Evolutionary conservation across 305 asterid species (phyloP).

Genomic region (Coffea humblotiana): DNA sequence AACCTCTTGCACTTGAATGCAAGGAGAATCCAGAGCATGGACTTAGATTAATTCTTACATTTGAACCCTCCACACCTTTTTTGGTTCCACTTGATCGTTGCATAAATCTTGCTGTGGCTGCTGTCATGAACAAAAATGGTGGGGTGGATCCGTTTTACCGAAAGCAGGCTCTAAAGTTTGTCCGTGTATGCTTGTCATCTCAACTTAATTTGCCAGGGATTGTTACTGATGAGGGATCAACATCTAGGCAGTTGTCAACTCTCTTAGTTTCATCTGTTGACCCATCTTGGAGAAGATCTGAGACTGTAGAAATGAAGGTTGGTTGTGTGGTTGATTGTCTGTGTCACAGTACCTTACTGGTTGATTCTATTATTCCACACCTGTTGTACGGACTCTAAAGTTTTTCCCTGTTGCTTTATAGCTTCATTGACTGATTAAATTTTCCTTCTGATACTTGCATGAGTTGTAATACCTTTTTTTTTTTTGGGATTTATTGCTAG

Average conservation of each 20-base stretch:
- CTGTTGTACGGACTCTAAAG: no score
- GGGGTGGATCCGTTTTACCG: slow-evolving; percentile 76
- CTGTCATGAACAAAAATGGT: slow-evolving; percentile 82
- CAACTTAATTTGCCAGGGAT: slow-evolving; percentile 97
- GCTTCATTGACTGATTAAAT: background rate
- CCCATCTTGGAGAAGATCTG: slow-evolving; percentile 88
- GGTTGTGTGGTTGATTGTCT: slow-evolving; percentile 10
- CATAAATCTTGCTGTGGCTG: slow-evolving; percentile 94
- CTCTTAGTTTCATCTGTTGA: slow-evolving; percentile 82
- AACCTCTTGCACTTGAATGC: slow-evolving; percentile 98
- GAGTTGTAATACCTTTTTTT: background rate
- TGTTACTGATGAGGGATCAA: slow-evolving; percentile 70
- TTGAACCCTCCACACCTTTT: slow-evolving; percentile 98
- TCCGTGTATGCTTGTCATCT: slow-evolving; percentile 93
- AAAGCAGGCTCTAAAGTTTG: slow-evolving; percentile 90
- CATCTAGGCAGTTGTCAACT: slow-evolving; percentile 67
- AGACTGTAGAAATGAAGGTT: slow-evolving; percentile 89
- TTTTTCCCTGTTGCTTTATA: background rate
- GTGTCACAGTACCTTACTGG: background rate
- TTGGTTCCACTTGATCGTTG: slow-evolving; percentile 98
- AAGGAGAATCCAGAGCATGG: slow-evolving; percentile 99
- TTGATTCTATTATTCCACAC: background rate
- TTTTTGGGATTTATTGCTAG: background rate
- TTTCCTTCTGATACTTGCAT: background rate
- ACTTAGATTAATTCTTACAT: slow-evolving; percentile 89